phyloP scores from a whole-genome alignment of 768 basidiomycete genomes.

The Calvatia gigantea region DNA sequence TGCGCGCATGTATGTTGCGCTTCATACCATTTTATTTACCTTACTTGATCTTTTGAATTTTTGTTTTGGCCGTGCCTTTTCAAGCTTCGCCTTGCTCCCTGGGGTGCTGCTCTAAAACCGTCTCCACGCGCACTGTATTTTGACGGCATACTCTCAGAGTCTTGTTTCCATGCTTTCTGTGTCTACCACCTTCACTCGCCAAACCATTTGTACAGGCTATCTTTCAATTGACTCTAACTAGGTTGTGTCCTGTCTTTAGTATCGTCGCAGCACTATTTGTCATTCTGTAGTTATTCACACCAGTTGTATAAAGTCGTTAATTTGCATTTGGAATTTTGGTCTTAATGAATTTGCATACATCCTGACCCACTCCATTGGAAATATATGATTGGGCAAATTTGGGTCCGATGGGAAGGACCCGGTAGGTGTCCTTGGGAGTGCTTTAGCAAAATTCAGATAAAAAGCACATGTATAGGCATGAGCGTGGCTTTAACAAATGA shows the following conservation, averaged over 20 bases:
- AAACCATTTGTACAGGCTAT: constrained; percentile 60
- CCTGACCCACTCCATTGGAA: too few species aligned
- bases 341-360: background rate
- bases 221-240: constrained; percentile 44
- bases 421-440: too few species aligned
- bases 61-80: constrained; percentile 37
- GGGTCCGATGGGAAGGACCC: too few species aligned
- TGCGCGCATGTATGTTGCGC: constrained; percentile 25
- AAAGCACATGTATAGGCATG: background rate
- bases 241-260: constrained; percentile 66
- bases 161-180: constrained; percentile 51
- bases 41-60: constrained; percentile 37
- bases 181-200: constrained; percentile 36
- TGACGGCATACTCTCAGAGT: constrained; percentile 59
- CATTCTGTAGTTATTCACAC: constrained; percentile 69
- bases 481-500: background rate
- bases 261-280: constrained; percentile 60
- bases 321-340: constrained; percentile 23
- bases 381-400: too few species aligned
- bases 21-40: constrained; percentile 37
- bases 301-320: constrained; percentile 56
- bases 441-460: background rate
- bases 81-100: constrained; percentile 34
- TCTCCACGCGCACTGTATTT: constrained; percentile 60
- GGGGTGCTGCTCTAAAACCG: constrained; percentile 39